phyloP scores from a whole-genome alignment of 179 eudicot species.

The Vitellaria paradoxa region DNA sequence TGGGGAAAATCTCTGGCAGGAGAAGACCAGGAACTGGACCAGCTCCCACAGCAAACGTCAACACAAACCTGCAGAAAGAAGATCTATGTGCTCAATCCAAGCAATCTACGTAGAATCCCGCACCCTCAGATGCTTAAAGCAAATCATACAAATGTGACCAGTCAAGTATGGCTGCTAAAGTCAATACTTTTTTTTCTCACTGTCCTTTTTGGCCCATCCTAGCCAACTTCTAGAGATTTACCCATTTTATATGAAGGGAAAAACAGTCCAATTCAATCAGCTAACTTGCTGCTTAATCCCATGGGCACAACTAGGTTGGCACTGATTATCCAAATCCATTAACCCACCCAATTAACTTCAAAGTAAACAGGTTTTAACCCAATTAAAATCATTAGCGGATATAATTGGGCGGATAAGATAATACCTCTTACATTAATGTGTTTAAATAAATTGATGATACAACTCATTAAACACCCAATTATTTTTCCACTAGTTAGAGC shows the following conservation, averaged over 20 bases:
- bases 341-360: too few species aligned
- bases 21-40: conserved; percentile 86
- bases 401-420: too few species aligned
- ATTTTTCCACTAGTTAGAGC: too few species aligned
- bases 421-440: too few species aligned
- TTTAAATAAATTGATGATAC: too few species aligned
- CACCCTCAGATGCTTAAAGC: background rate
- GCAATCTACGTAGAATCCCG: background rate
- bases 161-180: background rate
- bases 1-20: conserved; percentile 73
- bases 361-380: too few species aligned
- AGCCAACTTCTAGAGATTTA: background rate
- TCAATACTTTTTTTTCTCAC: background rate
- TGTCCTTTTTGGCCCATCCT: background rate
- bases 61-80: conserved; percentile 61
- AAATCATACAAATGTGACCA: background rate
- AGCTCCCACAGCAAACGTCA: conserved; percentile 77
- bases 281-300: background rate
- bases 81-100: background rate
- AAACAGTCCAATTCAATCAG: background rate
- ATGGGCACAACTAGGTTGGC: too few species aligned
- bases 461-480: too few species aligned
- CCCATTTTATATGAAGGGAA: background rate
- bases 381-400: too few species aligned
- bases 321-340: too few species aligned